Evolutionary conservation across 768 basidiomycete species (phyloP).

Genomic region (Neoboletus brunneissimus): DNA sequence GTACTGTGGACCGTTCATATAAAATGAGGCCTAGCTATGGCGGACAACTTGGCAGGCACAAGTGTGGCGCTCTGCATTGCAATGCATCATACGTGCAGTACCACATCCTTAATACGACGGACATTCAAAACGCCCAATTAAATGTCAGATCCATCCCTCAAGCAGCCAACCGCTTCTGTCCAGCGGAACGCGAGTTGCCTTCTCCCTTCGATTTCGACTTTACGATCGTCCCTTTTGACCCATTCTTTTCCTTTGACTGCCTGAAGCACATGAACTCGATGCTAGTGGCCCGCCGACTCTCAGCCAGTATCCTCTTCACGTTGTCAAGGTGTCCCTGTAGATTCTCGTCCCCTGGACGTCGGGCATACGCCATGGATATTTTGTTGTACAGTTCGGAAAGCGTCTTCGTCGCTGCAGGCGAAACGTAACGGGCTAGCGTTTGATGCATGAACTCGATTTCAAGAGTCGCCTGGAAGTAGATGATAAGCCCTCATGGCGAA

Average conservation of each 20-base stretch:
- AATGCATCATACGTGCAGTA: too few species aligned
- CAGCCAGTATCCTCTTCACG: conserved; percentile 86
- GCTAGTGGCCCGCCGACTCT: conserved; percentile 85
- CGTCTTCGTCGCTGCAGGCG: conserved; percentile 72
- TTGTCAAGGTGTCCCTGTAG: conserved; percentile 85
- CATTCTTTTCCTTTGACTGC: conserved; percentile 50
- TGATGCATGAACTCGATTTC: conserved; percentile 99
- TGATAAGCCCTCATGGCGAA: background rate
- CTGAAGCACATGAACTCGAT: conserved; percentile 96
- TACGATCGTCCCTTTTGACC: conserved; percentile 12
- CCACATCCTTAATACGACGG: too few species aligned
- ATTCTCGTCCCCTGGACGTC: conserved; percentile 81
- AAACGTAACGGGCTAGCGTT: conserved; percentile 86
- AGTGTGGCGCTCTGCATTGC: background rate
- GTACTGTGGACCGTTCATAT: background rate
- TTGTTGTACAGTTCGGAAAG: conserved; percentile 91
- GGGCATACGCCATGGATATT: conserved; percentile 89
- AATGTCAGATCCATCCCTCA: too few species aligned
- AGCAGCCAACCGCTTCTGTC: conserved; percentile 18
- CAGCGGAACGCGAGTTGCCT: conserved; percentile 12
- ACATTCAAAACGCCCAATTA: too few species aligned
- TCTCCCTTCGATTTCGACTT: conserved; percentile 23
- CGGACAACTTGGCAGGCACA: background rate
- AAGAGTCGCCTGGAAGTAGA: conserved; percentile 81
- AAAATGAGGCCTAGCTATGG: background rate